Percentiles rank a stretch among this genome's conserved stretches.
Evolutionary conservation across 305 asterid species (phyloP).

Genomic region (Fraxinus paxiana): DNA sequence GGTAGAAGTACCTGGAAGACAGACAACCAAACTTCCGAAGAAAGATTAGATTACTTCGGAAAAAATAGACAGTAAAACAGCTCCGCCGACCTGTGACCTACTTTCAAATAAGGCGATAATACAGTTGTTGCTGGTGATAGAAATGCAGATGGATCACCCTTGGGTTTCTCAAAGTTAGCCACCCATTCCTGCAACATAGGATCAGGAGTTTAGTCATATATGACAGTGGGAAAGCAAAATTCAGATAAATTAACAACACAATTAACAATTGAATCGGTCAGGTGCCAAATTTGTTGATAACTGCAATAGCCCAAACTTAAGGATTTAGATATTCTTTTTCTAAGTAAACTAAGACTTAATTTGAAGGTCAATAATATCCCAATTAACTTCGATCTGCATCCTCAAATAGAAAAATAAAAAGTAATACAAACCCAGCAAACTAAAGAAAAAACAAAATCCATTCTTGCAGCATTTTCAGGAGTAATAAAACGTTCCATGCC

Average conservation of each 20-base stretch:
- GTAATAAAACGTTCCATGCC: not conserved
- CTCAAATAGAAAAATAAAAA: not conserved
- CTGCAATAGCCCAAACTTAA: not conserved
- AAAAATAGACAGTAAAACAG: slow-evolving; percentile 14
- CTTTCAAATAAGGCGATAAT: slow-evolving; percentile 86
- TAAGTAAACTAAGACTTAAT: not conserved
- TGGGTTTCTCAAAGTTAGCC: slow-evolving; percentile 90
- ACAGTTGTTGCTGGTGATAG: slow-evolving; percentile 87
- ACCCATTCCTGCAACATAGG: slow-evolving; percentile 70
- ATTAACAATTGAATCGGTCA: not conserved
- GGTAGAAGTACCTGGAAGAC: slow-evolving; percentile 90
- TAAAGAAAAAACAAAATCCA: not conserved
- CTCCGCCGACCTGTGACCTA: slow-evolving; percentile 31
- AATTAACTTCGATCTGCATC: not conserved
- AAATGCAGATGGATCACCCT: slow-evolving; percentile 90
- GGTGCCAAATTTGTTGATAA: not conserved
- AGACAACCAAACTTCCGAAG: slow-evolving; percentile 87
- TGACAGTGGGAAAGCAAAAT: not conserved
- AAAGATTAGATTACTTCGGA: slow-evolving; percentile 30
- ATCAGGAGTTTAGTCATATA: slow-evolving; percentile 4
- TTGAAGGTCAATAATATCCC: not conserved
- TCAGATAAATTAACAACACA: not conserved
- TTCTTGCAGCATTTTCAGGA: slow-evolving; percentile 9
- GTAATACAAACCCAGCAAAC: not conserved
- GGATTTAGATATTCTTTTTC: not conserved